A percentile compares a stretch with the other conserved stretches of the same genome.
These are phyloP conservation scores for Monosporascus sp. DNA, from an alignment of 2,329 filamentous ascomycete genomes.

Conservation along the genomic window DNA sequence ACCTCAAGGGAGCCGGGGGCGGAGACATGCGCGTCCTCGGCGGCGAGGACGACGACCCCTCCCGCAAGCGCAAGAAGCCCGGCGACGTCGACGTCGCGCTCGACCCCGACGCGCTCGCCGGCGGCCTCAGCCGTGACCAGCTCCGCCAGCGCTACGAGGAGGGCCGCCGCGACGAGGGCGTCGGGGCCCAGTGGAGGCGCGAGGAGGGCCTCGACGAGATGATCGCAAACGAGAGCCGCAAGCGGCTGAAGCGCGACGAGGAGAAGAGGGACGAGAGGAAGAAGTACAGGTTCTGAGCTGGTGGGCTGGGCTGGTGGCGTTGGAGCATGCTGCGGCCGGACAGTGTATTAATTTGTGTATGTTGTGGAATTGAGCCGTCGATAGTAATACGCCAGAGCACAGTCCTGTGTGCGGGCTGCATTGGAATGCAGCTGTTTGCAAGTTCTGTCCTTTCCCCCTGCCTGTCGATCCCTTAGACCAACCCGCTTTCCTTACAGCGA, in stretches of 20 bases:
- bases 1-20: constrained; percentile 52
- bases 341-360: constrained; percentile 10
- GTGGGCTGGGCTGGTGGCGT: background rate
- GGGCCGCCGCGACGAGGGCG: constrained; percentile 59
- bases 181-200: constrained; percentile 63
- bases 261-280: constrained; percentile 66
- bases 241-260: constrained; percentile 82
- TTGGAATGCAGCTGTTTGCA: too few relatives aligned
- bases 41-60: constrained; percentile 61
- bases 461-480: too few relatives aligned
- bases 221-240: constrained; percentile 89
- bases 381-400: too few relatives aligned
- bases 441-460: too few relatives aligned
- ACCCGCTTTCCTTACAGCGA: too few relatives aligned
- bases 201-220: constrained; percentile 92
- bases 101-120: constrained; percentile 73
- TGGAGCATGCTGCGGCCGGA: background rate
- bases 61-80: constrained; percentile 85
- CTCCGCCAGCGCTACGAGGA: constrained; percentile 75
- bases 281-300: constrained; percentile 44
- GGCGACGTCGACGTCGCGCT: constrained; percentile 92
- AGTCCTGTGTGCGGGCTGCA: too few relatives aligned
- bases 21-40: constrained; percentile 67
- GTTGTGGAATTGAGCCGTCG: background rate
- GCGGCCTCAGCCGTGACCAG: constrained; percentile 78